Conservation (phyloP, 768 basidiomycete genomes). For the Xerocomus potaroensis region DNA sequence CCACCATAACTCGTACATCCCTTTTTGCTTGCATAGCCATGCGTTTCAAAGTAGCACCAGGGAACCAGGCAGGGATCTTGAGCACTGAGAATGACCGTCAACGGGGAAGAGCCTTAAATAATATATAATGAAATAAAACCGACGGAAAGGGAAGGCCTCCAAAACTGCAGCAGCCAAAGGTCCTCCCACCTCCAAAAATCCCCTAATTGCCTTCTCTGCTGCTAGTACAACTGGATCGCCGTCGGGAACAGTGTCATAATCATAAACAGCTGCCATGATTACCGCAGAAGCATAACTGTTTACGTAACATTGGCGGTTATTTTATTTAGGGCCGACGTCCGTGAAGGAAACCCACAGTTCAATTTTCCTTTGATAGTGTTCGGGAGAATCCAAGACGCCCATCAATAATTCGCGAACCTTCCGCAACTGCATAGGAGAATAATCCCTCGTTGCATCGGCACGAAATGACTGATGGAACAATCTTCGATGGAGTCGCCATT, state of each 20-base stretch:
- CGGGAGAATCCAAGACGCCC: conserved; percentile 21
- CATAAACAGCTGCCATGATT: conserved; percentile 33
- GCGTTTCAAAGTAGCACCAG: conserved; percentile 32
- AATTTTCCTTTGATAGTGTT: conserved; percentile 25
- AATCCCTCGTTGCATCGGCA: conserved; percentile 22
- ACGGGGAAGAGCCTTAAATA: not conserved
- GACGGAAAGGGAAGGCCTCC: conserved; percentile 32
- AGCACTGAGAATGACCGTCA: conserved; percentile 24
- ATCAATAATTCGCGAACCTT: conserved; percentile 26
- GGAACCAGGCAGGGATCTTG: conserved; percentile 32
- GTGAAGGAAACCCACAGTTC: conserved; percentile 25
- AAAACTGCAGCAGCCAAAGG: conserved; percentile 24
- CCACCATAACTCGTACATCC: conserved; percentile 27
- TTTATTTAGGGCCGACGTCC: conserved; percentile 4
- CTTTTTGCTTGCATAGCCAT: conserved; percentile 28
- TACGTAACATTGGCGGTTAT: not conserved
- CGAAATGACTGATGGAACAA: conserved; percentile 32
- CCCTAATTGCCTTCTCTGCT: conserved; percentile 29
- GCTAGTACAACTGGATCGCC: conserved; percentile 27
- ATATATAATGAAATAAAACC: conserved; percentile 13
- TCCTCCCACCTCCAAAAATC: conserved; percentile 22
- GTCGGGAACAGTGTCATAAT: conserved; percentile 27
- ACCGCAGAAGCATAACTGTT: conserved; percentile 30
- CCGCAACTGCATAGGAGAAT: conserved; percentile 25
- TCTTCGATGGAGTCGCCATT: conserved; percentile 31